Percentiles rank a stretch among this genome's conserved stretches.
Conservation (phyloP, 495 filamentous ascomycete genomes). For the Tuber umbilicatum region DNA sequence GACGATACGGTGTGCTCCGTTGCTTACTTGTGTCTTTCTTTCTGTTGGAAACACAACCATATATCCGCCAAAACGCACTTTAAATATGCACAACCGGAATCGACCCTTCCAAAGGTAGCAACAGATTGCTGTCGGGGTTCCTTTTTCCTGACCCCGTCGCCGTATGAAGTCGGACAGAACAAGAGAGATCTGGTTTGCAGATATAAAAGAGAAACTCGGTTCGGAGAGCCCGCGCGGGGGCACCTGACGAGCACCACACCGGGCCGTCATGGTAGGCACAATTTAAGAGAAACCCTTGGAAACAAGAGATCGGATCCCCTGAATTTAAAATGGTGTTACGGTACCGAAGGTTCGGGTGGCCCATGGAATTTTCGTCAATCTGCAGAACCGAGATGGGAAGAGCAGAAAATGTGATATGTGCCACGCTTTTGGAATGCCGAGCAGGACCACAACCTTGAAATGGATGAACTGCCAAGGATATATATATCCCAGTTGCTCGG, state of each 20-base stretch:
- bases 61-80: constrained; percentile 32
- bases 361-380: constrained; percentile 41
- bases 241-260: constrained; percentile 39
- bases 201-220: constrained; percentile 36
- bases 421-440: constrained; percentile 36
- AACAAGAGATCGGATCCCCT: constrained; percentile 33
- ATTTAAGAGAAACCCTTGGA: constrained; percentile 41
- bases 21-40: constrained; percentile 31
- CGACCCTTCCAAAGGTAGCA: constrained; percentile 28
- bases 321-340: constrained; percentile 41
- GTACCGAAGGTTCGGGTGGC: constrained; percentile 38
- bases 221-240: constrained; percentile 31
- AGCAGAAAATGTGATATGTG: constrained; percentile 38
- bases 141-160: constrained; percentile 28
- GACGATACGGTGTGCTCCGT: constrained; percentile 33
- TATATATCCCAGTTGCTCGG: constrained; percentile 29
- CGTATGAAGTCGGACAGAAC: constrained; percentile 26
- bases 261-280: constrained; percentile 35
- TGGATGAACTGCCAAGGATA: constrained; percentile 35
- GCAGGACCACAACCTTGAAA: constrained; percentile 27
- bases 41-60: constrained; percentile 36
- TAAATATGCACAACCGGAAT: constrained; percentile 33
- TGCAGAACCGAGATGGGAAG: constrained; percentile 39
- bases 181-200: constrained; percentile 23
- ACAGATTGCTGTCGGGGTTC: constrained; percentile 20